These are phyloP conservation scores for Meyerozyma carpophila DNA, from an alignment of 1,139 yeast genomes.

Conservation along the genomic window DNA sequence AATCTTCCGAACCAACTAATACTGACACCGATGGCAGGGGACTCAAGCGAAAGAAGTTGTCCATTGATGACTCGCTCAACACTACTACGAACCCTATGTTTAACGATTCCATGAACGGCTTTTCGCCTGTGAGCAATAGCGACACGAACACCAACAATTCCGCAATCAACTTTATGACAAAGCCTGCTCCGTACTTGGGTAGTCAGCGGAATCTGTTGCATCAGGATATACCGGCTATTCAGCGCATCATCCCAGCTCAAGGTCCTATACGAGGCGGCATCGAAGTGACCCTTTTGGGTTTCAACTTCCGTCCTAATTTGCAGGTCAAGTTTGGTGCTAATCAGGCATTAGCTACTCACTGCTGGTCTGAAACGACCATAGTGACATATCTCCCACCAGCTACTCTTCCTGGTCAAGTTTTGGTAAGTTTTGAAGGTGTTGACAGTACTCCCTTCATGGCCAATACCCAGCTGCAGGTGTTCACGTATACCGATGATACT, in stretches of 20 bases:
- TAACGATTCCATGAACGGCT: slow-evolving; percentile 37
- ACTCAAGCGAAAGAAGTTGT: slow-evolving; percentile 37
- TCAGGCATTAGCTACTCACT: slow-evolving; percentile 81
- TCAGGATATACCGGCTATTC: slow-evolving; percentile 50
- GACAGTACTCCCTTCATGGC: slow-evolving; percentile 24
- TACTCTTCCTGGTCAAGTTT: slow-evolving; percentile 80
- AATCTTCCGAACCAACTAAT: slow-evolving; percentile 57
- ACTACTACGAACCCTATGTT: slow-evolving; percentile 38
- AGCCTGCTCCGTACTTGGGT: slow-evolving; percentile 1
- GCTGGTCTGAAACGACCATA: slow-evolving; percentile 93
- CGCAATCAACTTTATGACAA: slow-evolving; percentile 14
- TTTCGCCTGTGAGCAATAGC: slow-evolving; percentile 42
- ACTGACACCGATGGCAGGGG: slow-evolving; percentile 39
- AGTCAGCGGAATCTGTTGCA: slow-evolving; percentile 10
- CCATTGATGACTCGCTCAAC: slow-evolving; percentile 40
- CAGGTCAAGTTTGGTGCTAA: slow-evolving; percentile 82
- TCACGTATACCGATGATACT: slow-evolving; percentile 89
- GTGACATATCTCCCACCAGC: slow-evolving; percentile 94
- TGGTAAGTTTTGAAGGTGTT: slow-evolving; percentile 68
- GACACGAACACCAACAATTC: slow-evolving; percentile 35
- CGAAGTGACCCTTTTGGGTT: slow-evolving; percentile 85
- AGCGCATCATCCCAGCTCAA: slow-evolving; percentile 86
- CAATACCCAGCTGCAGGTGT: slow-evolving; percentile 48
- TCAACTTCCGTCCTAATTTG: slow-evolving; percentile 78
- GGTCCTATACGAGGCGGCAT: slow-evolving; percentile 96